Conservation (phyloP, 805 yeast species). For the Saccharomycopsis babjevae region DNA sequence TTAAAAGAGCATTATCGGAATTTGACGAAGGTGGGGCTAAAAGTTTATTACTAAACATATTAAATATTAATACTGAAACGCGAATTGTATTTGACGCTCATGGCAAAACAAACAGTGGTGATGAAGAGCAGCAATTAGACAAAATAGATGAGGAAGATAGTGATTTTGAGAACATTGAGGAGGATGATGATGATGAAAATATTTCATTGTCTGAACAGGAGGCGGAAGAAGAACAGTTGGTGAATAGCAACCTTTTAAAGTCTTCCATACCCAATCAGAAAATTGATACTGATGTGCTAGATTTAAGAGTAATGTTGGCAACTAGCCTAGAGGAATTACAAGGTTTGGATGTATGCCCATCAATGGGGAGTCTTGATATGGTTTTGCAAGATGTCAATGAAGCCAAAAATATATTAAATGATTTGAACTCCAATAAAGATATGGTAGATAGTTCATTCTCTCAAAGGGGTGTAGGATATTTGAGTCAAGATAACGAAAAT, state of each 20-base stretch:
- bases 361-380: slow-evolving; percentile 47
- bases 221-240: not conserved
- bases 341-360: slow-evolving; percentile 51
- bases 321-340: slow-evolving; percentile 24
- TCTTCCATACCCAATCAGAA: slow-evolving; percentile 6
- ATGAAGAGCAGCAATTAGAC: slow-evolving; percentile 9
- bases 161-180: slow-evolving; percentile 18
- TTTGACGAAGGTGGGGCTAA: slow-evolving; percentile 81
- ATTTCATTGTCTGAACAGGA: not conserved
- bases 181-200: slow-evolving; percentile 9
- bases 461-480: slow-evolving; percentile 10
- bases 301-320: slow-evolving; percentile 7
- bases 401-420: slow-evolving; percentile 38
- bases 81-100: slow-evolving; percentile 53
- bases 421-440: slow-evolving; percentile 27
- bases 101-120: slow-evolving; percentile 15
- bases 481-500: slow-evolving; percentile 3
- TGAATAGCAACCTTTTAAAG: not conserved
- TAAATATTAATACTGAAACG: slow-evolving; percentile 28
- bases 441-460: slow-evolving; percentile 16
- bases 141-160: slow-evolving; percentile 13
- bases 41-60: slow-evolving; percentile 52
- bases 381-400: slow-evolving; percentile 47
- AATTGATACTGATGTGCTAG: slow-evolving; percentile 7
- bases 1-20: slow-evolving; percentile 64